Evolutionary conservation across 257 asterid species (phyloP).

Genomic region (Solanum appendiculatum): DNA sequence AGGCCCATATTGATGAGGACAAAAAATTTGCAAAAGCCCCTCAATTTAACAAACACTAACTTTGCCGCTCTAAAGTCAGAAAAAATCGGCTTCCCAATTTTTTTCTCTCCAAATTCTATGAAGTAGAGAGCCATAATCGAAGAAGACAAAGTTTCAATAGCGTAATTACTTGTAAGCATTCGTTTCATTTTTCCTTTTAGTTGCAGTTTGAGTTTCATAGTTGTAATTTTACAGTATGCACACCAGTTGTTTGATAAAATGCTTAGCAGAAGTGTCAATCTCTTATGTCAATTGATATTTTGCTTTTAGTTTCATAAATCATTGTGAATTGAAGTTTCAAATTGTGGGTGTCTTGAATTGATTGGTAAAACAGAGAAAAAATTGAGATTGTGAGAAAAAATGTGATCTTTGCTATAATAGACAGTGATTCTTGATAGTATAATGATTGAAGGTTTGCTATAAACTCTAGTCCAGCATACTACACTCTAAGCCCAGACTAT

Average conservation of each 20-base stretch:
- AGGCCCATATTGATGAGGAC: neutral
- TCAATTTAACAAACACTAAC: neutral
- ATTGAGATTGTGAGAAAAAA: neutral
- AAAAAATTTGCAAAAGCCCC: neutral
- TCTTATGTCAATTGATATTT: neutral
- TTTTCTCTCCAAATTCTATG: neutral
- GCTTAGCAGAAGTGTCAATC: neutral
- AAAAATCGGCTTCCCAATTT: neutral
- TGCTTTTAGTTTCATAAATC: neutral
- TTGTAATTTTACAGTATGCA: neutral
- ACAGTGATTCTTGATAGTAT: neutral
- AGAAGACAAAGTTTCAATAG: neutral
- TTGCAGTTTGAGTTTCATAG: neutral
- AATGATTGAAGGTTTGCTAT: neutral
- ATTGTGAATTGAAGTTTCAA: neutral
- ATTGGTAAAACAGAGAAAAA: neutral
- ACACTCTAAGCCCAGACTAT: no score
- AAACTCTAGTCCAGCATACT: neutral
- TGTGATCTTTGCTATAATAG: neutral
- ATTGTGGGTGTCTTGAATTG: neutral
- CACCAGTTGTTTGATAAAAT: neutral
- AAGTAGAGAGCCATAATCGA: neutral
- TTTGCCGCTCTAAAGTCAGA: neutral
- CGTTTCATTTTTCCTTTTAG: neutral
- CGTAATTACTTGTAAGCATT: neutral